phyloP scores from a whole-genome alignment of 805 yeast genomes.

The Yarrowia sp. region DNA sequence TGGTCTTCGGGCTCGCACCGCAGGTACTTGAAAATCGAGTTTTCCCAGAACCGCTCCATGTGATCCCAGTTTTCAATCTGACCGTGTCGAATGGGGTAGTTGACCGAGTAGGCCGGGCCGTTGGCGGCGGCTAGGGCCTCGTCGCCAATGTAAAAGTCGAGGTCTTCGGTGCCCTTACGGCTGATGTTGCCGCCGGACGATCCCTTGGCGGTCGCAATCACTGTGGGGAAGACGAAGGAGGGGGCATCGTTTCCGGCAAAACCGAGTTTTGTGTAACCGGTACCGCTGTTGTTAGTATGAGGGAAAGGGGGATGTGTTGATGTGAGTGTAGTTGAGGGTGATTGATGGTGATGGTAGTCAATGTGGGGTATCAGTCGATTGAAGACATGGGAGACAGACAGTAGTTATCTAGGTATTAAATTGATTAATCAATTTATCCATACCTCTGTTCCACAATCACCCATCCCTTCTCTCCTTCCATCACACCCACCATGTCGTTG shows the following conservation, averaged over 20 bases:
- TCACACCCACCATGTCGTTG: too few relatives aligned
- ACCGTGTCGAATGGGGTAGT: slow-evolving; percentile 95
- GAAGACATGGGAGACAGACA: too few relatives aligned
- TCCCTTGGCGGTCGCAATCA: slow-evolving; percentile 75
- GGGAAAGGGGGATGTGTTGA: too few relatives aligned
- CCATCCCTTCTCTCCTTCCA: too few relatives aligned
- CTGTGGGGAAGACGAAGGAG: slow-evolving; percentile 96
- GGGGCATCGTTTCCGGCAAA: slow-evolving; percentile 99
- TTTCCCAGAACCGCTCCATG: slow-evolving; percentile 99
- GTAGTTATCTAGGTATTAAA: too few relatives aligned
- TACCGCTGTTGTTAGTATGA: slow-evolving; percentile 69
- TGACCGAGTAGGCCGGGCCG: slow-evolving; percentile 82
- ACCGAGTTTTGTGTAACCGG: slow-evolving; percentile 96
- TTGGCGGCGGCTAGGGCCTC: slow-evolving; percentile 92
- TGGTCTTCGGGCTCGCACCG: slow-evolving; percentile 99
- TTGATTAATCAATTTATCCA: too few relatives aligned
- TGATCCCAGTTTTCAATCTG: slow-evolving; percentile 99
- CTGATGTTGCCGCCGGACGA: slow-evolving; percentile 56
- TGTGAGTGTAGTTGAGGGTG: background rate
- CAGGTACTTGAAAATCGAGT: slow-evolving; percentile 92
- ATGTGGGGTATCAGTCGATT: too few relatives aligned
- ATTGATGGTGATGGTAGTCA: background rate
- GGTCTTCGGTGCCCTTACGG: slow-evolving; percentile 87
- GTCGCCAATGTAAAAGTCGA: slow-evolving; percentile 94
- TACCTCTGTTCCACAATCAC: too few relatives aligned